A percentile compares a stretch with the other conserved stretches of the same genome.
These are phyloP conservation scores for Solanum raphanifolium DNA, from an alignment of 257 asterid species.

Conservation along the genomic window DNA sequence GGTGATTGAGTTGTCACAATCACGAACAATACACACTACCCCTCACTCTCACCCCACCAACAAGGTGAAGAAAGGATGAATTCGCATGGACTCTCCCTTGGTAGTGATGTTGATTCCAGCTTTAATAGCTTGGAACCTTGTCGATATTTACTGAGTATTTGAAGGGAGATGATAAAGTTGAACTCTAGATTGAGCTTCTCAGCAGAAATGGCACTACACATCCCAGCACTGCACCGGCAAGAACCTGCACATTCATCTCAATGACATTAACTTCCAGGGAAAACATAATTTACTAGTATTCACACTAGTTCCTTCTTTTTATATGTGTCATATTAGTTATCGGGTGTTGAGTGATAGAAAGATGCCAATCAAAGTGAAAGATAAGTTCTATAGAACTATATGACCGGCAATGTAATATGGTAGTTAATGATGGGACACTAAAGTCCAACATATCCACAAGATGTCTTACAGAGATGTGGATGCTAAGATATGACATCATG, in stretches of 20 bases:
- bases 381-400: neutral
- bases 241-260: conserved; percentile 1
- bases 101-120: neutral
- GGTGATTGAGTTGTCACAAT: neutral
- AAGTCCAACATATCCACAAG: neutral
- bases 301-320: neutral
- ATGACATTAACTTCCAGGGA: neutral
- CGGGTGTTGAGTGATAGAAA: neutral
- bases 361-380: neutral
- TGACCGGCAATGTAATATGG: neutral
- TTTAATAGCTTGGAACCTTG: neutral
- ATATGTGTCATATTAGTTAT: neutral
- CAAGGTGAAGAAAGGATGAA: neutral
- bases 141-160: neutral
- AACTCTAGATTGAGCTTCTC: neutral
- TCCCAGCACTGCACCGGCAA: conserved; percentile 7
- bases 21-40: neutral
- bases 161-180: neutral
- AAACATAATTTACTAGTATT: neutral
- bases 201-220: conserved; percentile 1
- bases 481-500: neutral
- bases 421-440: neutral
- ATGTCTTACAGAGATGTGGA: neutral
- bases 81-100: neutral
- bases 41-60: neutral